Evolutionary conservation across 306 rosid species (phyloP).

Genomic region (Hippophae tibetana): DNA sequence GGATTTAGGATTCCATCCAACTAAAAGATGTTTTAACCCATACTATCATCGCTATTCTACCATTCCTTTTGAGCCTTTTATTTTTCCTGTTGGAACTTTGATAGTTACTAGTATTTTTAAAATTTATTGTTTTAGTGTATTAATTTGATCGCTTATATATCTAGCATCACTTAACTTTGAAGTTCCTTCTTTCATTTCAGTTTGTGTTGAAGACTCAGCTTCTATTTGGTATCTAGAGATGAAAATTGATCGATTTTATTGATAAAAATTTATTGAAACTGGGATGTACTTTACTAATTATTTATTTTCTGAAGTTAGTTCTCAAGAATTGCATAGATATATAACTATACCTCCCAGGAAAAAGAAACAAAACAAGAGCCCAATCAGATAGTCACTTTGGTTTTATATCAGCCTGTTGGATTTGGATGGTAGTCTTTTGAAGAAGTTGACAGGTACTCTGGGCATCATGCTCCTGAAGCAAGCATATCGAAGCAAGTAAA

Average conservation of each 20-base stretch:
- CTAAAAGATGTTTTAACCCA: conserved; percentile 10
- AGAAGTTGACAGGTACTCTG: conserved; percentile 81
- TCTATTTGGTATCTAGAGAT: background rate
- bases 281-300: conserved; percentile 14
- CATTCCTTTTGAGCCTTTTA: too few species aligned
- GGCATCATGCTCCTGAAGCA: conserved; percentile 72
- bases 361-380: conserved; percentile 1
- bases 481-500: conserved; percentile 75
- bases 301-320: background rate
- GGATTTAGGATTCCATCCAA: conserved; percentile 34
- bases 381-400: background rate
- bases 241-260: conserved; percentile 19
- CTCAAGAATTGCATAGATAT: conserved; percentile 16
- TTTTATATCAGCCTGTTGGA: conserved; percentile 57
- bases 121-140: conserved; percentile 1
- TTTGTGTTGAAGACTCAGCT: background rate
- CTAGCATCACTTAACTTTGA: too few species aligned
- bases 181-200: background rate
- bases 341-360: background rate
- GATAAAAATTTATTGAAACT: conserved; percentile 22
- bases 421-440: conserved; percentile 82
- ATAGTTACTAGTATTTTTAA: background rate
- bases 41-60: too few species aligned
- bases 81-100: background rate
- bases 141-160: background rate